Base-by-base conservation (phyloP, 2,329 filamentous ascomycete species). In the Fusarium scirpi region DNA sequence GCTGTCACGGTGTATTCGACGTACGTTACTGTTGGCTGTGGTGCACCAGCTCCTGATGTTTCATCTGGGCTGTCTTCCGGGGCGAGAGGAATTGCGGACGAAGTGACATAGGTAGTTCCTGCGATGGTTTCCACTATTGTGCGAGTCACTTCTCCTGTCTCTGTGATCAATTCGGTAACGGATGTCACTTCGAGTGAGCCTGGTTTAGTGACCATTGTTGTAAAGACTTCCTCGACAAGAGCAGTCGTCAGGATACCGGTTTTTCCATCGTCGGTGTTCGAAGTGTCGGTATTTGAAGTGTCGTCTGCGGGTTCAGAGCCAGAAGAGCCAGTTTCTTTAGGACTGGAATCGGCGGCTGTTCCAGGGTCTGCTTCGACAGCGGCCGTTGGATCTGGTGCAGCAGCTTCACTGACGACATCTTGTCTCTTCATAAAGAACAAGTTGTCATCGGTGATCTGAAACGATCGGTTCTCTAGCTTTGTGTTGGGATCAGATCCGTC, bases 371-470 rank as follows among this genome's bases (percentile, higher is more conserved):
- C 46, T 43, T 44, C 61, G 25, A 45, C 15, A 6, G 44, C 41
- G 10, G 22, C 62, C 15, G 65, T 65, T 6, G 43, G 27, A n/a
- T 44, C 58, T 3, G 57, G 48, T 1, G 27, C 38, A 46, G 66
- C 38, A 1, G 47, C 29, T 25, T 70, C 53, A 20, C 58, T 68
- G 2, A 30, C 20, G 6, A 29, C 4, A 7, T 56, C 66, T 13
- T 69, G 67, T 20, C 69, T 66, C 32, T 54, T 69, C 22, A 72
- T 41, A 1, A 67, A 61, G 10, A 49, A 60, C 2, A 70, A n/a
- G 1, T 40, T 11, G 1, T 51, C 38, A 15, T 53, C 44, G 0
- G 34, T 15, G 10, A 51, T 58, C 27, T 53, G 8, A 6, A 66
- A 40, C 5, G 65, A 48, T 10, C 69, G 53, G 22, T 22, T 70